Base-by-base conservation (phyloP, 2,329 filamentous ascomycete species). In the Epichloe scottii region DNA sequence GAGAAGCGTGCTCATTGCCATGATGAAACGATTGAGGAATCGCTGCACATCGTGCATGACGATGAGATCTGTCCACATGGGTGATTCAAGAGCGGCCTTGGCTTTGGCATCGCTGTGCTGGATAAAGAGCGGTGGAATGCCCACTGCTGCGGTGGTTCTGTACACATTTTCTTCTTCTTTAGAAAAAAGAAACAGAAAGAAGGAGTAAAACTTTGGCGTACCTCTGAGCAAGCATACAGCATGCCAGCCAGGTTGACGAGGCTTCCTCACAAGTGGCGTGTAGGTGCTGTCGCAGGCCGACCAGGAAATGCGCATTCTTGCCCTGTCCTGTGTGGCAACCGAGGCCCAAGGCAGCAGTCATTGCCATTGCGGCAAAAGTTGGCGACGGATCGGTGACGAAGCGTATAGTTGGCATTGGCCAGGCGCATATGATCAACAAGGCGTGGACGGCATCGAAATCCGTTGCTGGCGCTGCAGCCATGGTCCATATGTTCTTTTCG, bases 301-400 rank as follows among this genome's bases (percentile, higher is more conserved):
- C 66, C 40, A 67, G 66, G 50, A 75, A 76, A 54, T 76, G 72
- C 0, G 69, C 68, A 49, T 78, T 69, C 1, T 66, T 67, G n/a
- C 76, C 76, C 10, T 68, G 70, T 5, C 76, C 75, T 0, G 73
- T 77, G 52, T 79, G 76, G 21, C 78, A 62, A 0, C 76, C 77
- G 3, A 76, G 63, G 17, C 74, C 62, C 51, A 75, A 65, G 33
- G 70, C 72, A 1, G 74, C 70, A 47, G 72, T 76, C 61, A 73
- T 67, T 21, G 71, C 70, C 30, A 73, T 68, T 23, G 66, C 67
- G 2, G 74, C 65, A 50, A 77, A 71, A 12, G 72, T 69, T 3
- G 71, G 63, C 0, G 72, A 74, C 3, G 75, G 73, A 51, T 79
- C 76, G 3, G 69, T 71, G 38, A 76, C 62, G 52, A 79, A 74